Conservation (phyloP, 2,329 filamentous ascomycete species). For the Exophiala aquamarina region DNA sequence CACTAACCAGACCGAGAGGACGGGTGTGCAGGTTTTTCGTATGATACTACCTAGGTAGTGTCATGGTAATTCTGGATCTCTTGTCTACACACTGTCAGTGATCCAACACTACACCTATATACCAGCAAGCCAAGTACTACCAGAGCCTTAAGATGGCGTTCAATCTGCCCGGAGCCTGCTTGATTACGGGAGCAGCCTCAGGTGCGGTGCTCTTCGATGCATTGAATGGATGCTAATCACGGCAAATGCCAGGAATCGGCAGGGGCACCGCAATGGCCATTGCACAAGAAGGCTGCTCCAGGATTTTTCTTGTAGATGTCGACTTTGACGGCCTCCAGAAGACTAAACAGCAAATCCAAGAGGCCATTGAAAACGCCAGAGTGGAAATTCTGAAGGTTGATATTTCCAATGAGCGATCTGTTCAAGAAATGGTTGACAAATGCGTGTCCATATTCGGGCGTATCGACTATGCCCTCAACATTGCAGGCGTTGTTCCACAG, state of each 20-base stretch:
- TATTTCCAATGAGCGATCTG: not conserved
- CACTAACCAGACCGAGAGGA: too few relatives aligned
- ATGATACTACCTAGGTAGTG: too few relatives aligned
- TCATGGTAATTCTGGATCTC: too few relatives aligned
- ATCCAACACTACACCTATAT: too few relatives aligned
- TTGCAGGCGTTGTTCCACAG: constrained; percentile 53
- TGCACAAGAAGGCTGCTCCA: constrained; percentile 3
- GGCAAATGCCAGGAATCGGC: constrained; percentile 7
- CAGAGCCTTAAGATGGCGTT: not conserved
- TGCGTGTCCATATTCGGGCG: constrained; percentile 38
- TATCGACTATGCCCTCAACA: constrained; percentile 58
- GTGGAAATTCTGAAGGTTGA: not conserved
- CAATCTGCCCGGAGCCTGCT: constrained; percentile 4
- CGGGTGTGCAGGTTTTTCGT: too few relatives aligned
- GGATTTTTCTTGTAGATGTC: constrained; percentile 3
- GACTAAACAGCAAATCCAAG: not conserved
- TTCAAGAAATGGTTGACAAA: not conserved
- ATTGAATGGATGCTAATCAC: not conserved
- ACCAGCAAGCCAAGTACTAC: too few relatives aligned
- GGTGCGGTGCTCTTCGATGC: too few relatives aligned
- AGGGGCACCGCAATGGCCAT: not conserved
- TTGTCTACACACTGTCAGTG: too few relatives aligned
- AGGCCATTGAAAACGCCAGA: not conserved
- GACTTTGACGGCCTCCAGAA: not conserved
- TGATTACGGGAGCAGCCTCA: constrained; percentile 10